Base-by-base conservation (phyloP, 768 basidiomycete genomes). In the Phanerochaete carnosa region DNA sequence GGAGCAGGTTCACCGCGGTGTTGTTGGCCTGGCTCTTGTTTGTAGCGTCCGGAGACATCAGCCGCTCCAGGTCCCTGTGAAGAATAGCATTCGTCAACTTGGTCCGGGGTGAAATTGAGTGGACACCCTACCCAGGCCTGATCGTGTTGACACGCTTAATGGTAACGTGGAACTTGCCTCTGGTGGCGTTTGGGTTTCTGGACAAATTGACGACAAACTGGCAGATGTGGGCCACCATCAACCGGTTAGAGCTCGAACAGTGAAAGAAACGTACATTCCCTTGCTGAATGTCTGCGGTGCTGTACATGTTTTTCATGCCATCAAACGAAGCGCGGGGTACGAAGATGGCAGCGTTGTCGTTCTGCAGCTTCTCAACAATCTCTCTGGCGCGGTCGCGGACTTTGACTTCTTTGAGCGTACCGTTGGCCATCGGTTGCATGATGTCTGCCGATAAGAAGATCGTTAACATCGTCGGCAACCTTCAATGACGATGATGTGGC, bases 281-380 rank as follows among this genome's bases (percentile, higher is more conserved):
- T 23, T 56, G 32, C 22, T 25, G 6, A 26, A 58, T 52, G 15
- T 51, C 26, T 1, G 11, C n/a, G 16, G 35, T 32, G 25, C 19
- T 46, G 54, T 54, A 62, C 49, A 62, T 50, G 46, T 59, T 62
- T 33, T 59, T 56, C 23, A 35, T 45, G 22, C 62, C 62, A 25
- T 62, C 62, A 45, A 32, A 62, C 19, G 33, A 23, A 4, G 62
- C 50, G 16, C 57, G 57, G 19, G 51, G 51, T 25, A 2, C 22
- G 52, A 62, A 62, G 16, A 55, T 45, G 1, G 2, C 4, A 15
- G 57, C 52, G 32, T 62, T 33, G 2, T 33, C 33, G 16, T 57
- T 26, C 25, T 59, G 62, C 29, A 62, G 23, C 26, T 37, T 54
- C 25, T 59, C 52, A 45, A 62, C 28, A 29, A 62, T 59, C 22